Conservation (phyloP, 495 filamentous ascomycete species). For the Pyrenula aspistea region DNA sequence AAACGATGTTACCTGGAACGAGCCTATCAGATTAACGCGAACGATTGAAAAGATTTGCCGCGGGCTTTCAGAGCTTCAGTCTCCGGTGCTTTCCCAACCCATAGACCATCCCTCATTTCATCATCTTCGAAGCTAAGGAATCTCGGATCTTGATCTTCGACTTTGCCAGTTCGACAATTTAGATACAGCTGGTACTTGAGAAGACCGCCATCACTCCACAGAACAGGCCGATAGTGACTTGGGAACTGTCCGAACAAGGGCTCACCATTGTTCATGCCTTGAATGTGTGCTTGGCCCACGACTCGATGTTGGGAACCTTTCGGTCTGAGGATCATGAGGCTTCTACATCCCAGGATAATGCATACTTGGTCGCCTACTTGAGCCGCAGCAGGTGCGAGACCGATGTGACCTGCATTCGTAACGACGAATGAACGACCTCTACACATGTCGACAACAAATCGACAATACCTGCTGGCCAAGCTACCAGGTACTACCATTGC, state of each 20-base stretch:
- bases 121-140: not conserved
- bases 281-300: slow-evolving; percentile 6
- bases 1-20: too few species aligned
- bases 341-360: slow-evolving; percentile 2
- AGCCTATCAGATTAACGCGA: not conserved
- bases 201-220: too few species aligned
- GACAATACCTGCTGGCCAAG: too few species aligned
- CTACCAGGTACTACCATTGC: too few species aligned
- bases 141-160: not conserved
- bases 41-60: not conserved
- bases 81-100: not conserved
- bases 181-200: not conserved
- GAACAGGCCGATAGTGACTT: not conserved
- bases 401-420: too few species aligned
- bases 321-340: slow-evolving; percentile 3
- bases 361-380: slow-evolving; percentile 6
- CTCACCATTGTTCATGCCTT: slow-evolving; percentile 6
- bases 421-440: too few species aligned
- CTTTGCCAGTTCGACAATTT: not conserved
- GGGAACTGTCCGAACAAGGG: slow-evolving; percentile 5
- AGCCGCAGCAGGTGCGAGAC: too few species aligned
- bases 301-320: not conserved
- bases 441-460: too few species aligned
- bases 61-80: not conserved
- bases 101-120: not conserved